Percentiles rank a stretch among this genome's conserved stretches.
phyloP scores from a whole-genome alignment of 805 yeast genomes.

The Kuraishia molischiana region DNA sequence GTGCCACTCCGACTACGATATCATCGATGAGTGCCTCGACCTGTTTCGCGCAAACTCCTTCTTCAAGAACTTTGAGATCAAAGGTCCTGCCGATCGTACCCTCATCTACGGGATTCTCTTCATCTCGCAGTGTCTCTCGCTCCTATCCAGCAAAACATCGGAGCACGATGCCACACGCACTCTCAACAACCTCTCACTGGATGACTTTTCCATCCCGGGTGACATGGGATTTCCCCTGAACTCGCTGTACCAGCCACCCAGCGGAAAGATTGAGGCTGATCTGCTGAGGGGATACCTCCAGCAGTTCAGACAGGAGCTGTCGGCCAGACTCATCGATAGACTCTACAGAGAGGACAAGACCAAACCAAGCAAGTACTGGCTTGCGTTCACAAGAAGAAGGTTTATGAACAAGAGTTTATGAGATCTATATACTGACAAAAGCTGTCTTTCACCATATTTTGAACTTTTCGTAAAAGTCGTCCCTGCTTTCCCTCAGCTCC shows the following conservation, averaged over 20 bases:
- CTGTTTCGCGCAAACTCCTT: conserved; percentile 93
- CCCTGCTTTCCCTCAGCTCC: conserved; percentile 18
- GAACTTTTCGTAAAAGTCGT: conserved; percentile 15
- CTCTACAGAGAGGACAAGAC: conserved; percentile 51
- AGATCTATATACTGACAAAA: neutral
- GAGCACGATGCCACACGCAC: conserved; percentile 51
- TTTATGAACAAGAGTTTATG: conserved; percentile 74
- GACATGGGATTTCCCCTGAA: conserved; percentile 92
- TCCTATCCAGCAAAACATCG: conserved; percentile 38
- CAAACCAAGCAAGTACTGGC: conserved; percentile 85
- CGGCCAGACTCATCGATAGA: conserved; percentile 66
- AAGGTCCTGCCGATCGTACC: conserved; percentile 89
- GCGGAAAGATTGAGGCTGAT: conserved; percentile 66
- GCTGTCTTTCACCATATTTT: conserved; percentile 11
- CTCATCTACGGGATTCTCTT: conserved; percentile 89
- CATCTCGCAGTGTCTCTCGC: conserved; percentile 74
- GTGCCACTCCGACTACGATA: conserved; percentile 68
- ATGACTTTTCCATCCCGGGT: conserved; percentile 87
- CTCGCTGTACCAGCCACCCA: conserved; percentile 65
- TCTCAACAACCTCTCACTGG: conserved; percentile 81
- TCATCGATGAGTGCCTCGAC: conserved; percentile 85
- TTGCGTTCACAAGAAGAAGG: conserved; percentile 88
- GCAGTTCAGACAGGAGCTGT: conserved; percentile 93
- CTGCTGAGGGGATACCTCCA: conserved; percentile 71
- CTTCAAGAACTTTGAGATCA: conserved; percentile 94